Percentiles rank a stretch among this genome's conserved stretches.
Evolutionary conservation across 192 early-diverging fungal genomes (phyloP).

Genomic region (Podila minutissima): DNA sequence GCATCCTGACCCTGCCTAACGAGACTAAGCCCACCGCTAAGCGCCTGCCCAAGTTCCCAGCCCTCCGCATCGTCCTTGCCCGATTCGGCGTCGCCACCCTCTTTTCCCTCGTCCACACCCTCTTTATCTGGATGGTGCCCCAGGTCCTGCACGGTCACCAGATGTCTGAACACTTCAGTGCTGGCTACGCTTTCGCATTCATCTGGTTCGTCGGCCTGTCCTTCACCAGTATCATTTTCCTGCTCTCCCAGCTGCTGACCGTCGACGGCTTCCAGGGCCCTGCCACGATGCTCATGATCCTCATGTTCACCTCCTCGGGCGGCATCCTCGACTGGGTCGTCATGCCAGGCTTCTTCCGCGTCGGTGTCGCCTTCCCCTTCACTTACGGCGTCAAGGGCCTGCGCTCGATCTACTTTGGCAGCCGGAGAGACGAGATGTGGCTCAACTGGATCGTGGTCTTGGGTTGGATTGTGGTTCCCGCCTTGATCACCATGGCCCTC

Average conservation of each 20-base stretch:
- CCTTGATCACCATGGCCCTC: conserved; percentile 16
- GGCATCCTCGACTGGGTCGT: conserved; percentile 41
- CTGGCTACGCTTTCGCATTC: conserved; percentile 38
- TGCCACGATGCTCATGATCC: conserved; percentile 43
- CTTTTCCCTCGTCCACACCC: conserved; percentile 36
- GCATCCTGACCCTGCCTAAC: conserved; percentile 34
- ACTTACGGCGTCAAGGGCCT: conserved; percentile 38
- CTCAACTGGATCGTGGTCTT: conserved; percentile 44
- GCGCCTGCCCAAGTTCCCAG: conserved; percentile 46
- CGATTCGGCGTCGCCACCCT: conserved; percentile 19
- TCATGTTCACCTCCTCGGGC: conserved; percentile 48
- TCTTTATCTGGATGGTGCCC: conserved; percentile 51
- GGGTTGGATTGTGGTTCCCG: conserved; percentile 34
- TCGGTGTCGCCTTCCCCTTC: conserved; percentile 39
- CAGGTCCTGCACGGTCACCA: conserved; percentile 44
- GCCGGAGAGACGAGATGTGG: conserved; percentile 32
- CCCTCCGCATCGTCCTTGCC: conserved; percentile 41
- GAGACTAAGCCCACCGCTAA: conserved; percentile 5
- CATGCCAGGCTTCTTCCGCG: conserved; percentile 51
- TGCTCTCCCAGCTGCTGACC: conserved; percentile 35
- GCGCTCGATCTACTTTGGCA: conserved; percentile 43
- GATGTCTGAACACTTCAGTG: conserved; percentile 42
- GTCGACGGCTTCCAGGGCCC: conserved; percentile 48
- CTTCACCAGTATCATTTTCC: conserved; percentile 38
- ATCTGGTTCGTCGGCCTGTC: conserved; percentile 46